phyloP scores from a whole-genome alignment of 2,329 filamentous ascomycete species.

The Pseudopithomyces chartarum region DNA sequence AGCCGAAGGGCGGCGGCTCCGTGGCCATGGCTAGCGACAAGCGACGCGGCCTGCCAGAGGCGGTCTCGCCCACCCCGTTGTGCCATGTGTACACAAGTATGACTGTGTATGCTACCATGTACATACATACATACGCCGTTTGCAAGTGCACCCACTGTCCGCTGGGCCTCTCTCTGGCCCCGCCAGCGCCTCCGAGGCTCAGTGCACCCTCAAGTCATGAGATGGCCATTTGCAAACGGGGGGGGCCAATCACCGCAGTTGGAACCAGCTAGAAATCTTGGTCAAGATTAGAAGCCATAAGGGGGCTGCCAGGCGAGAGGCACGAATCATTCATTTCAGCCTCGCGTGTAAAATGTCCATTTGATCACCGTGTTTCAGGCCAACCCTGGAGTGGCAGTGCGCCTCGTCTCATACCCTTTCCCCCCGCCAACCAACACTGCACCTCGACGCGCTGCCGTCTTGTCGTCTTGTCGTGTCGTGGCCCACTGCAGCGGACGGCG shows the following conservation, averaged over 20 bases:
- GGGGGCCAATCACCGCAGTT: slow-evolving; percentile 35
- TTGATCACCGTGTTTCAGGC: slow-evolving; percentile 14
- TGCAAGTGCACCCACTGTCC: neutral
- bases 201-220: neutral
- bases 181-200: neutral
- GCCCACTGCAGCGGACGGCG: neutral
- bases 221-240: slow-evolving; percentile 16
- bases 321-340: slow-evolving; percentile 29
- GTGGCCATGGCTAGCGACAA: neutral
- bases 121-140: slow-evolving; percentile 1
- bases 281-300: slow-evolving; percentile 6
- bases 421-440: neutral
- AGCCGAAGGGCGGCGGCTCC: neutral
- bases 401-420: slow-evolving; percentile 7
- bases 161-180: neutral
- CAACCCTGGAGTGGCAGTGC: neutral
- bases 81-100: slow-evolving; percentile 10
- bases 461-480: slow-evolving; percentile 12
- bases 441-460: neutral
- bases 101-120: no score
- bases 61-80: slow-evolving; percentile 1
- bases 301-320: neutral
- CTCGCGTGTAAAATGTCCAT: slow-evolving; percentile 11
- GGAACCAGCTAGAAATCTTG: slow-evolving; percentile 43
- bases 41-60: neutral